Percentiles rank a stretch among this genome's conserved stretches.
These are phyloP conservation scores for Fraxinus platypoda DNA, from an alignment of 305 asterid genomes.

Conservation along the genomic window DNA sequence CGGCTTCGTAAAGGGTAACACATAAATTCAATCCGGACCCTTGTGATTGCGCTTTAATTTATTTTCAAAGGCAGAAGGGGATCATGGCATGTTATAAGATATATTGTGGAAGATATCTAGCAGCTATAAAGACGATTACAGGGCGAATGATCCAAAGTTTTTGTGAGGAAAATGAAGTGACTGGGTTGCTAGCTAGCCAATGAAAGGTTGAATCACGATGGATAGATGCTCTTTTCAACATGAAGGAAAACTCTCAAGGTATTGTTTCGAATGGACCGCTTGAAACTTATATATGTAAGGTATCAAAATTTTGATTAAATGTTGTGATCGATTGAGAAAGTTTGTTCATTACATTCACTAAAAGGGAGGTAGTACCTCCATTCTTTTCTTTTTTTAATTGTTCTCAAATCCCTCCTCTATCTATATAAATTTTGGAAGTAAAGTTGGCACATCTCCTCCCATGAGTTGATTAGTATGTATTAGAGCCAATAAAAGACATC, in stretches of 20 bases:
- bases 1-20: neutral
- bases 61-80: neutral
- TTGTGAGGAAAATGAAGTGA: neutral
- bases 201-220: neutral
- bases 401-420: too few species aligned
- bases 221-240: neutral
- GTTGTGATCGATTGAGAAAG: too few species aligned
- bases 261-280: neutral
- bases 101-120: neutral
- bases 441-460: too few species aligned
- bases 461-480: too few species aligned
- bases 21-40: neutral
- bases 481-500: too few species aligned
- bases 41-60: neutral
- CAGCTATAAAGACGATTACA: neutral
- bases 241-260: neutral
- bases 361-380: too few species aligned
- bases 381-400: too few species aligned
- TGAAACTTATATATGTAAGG: neutral
- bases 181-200: neutral
- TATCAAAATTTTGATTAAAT: too few species aligned
- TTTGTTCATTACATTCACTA: too few species aligned
- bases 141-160: neutral
- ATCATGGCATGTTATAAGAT: neutral
- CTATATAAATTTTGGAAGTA: too few species aligned